phyloP scores from a whole-genome alignment of 192 early-diverging fungal genomes.

The Coemansia sp. region DNA sequence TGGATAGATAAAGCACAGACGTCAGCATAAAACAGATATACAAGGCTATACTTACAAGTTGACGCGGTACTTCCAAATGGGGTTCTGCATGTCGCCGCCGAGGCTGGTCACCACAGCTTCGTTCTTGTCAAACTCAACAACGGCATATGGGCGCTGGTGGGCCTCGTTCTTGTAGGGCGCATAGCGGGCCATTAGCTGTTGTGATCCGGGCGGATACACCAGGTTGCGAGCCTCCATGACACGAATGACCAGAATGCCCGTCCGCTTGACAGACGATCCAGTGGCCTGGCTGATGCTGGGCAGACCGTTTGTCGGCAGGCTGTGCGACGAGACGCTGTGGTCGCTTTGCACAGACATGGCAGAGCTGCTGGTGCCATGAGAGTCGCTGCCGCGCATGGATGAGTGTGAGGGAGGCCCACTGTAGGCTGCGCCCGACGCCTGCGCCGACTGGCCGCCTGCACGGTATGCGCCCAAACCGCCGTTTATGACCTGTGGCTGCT shows the following conservation, averaged over 20 bases:
- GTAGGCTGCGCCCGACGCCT: conserved; percentile 20
- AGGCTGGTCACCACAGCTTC: conserved; percentile 82
- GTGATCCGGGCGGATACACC: conserved; percentile 65
- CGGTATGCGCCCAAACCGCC: conserved; percentile 17
- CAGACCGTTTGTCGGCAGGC: conserved; percentile 43
- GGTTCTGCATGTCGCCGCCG: conserved; percentile 72
- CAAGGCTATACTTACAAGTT: conserved; percentile 67
- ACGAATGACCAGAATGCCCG: conserved; percentile 76
- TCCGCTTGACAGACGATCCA: conserved; percentile 42
- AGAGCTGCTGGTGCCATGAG: conserved; percentile 7
- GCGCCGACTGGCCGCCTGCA: conserved; percentile 14
- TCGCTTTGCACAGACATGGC: conserved; percentile 23
- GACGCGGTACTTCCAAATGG: conserved; percentile 75
- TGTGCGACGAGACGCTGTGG: conserved; percentile 12
- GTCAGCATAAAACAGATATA: neutral
- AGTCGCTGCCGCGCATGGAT: conserved; percentile 13
- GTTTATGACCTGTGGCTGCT: conserved; percentile 12
- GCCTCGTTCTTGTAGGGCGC: conserved; percentile 58
- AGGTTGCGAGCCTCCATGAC: conserved; percentile 80
- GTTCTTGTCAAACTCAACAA: conserved; percentile 95
- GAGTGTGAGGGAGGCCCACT: conserved; percentile 18
- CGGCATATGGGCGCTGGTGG: conserved; percentile 79
- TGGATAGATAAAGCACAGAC: neutral
- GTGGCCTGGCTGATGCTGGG: conserved; percentile 34
- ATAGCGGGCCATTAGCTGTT: conserved; percentile 55